Conservation (phyloP, 768 basidiomycete genomes). For the Leccinum ochraceum region DNA sequence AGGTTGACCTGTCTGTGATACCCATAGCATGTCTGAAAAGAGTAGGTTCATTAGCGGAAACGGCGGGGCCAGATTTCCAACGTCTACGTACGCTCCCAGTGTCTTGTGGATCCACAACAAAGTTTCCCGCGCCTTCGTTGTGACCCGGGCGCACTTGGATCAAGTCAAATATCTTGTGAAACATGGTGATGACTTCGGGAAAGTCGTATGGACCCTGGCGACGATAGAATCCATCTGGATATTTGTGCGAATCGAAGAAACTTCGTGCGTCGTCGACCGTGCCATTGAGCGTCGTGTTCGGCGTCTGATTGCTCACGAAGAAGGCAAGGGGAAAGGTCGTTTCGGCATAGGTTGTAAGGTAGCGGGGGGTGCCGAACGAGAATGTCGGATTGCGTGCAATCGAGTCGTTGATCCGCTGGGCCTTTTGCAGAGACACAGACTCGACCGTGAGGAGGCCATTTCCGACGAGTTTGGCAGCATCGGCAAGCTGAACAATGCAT, state of each 20-base stretch:
- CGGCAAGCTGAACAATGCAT: constrained; percentile 12
- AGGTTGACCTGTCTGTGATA: constrained; percentile 25
- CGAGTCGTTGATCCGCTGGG: constrained; percentile 27
- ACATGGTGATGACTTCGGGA: background rate
- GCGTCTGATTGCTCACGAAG: constrained; percentile 26
- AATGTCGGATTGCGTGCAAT: constrained; percentile 28
- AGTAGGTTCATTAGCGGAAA: constrained; percentile 2
- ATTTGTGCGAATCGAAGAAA: constrained; percentile 21
- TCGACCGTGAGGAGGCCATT: constrained; percentile 21
- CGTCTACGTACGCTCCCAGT: too few relatives aligned
- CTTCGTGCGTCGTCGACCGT: constrained; percentile 20
- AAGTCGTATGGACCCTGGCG: constrained; percentile 18
- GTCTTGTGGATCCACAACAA: too few relatives aligned
- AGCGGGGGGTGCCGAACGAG: constrained; percentile 22
- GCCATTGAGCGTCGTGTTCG: constrained; percentile 15
- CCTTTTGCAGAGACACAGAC: constrained; percentile 23
- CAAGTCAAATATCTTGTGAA: background rate
- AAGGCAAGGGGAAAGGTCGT: constrained; percentile 26
- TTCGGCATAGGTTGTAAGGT: constrained; percentile 22
- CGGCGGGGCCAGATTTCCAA: too few relatives aligned
- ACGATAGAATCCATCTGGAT: constrained; percentile 21
- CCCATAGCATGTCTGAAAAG: constrained; percentile 18
- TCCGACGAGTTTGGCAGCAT: constrained; percentile 22
- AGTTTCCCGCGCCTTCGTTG: too few relatives aligned
- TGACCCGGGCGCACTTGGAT: too few relatives aligned